Conservation (phyloP, 192 early-diverging fungal genomes). For the Mortierella hygrophila region DNA sequence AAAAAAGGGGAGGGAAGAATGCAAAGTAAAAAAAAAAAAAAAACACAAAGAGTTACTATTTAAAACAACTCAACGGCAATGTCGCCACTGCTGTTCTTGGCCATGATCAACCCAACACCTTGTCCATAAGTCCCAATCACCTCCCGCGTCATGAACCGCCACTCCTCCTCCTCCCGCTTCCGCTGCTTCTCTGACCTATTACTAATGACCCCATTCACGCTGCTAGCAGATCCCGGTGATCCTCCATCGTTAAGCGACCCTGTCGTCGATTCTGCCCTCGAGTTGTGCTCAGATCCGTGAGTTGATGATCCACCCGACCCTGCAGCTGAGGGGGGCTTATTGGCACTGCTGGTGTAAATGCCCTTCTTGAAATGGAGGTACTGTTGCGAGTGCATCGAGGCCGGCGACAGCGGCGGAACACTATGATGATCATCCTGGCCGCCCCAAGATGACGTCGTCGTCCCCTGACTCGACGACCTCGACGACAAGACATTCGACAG, state of each 20-base stretch:
- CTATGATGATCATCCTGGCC: conserved; percentile 20
- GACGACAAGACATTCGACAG: conserved; percentile 26
- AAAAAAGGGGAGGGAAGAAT: not conserved
- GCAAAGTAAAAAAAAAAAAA: not conserved
- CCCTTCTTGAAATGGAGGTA: not conserved
- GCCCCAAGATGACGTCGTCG: conserved; percentile 21
- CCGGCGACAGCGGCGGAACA: not conserved
- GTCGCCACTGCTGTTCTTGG: conserved; percentile 52
- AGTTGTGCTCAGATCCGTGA: conserved; percentile 19
- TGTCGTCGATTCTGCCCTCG: conserved; percentile 17
- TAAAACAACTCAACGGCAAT: conserved; percentile 38
- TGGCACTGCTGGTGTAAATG: not conserved
- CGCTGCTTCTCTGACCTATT: conserved; percentile 27
- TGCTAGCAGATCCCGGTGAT: not conserved
- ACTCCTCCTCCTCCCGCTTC: conserved; percentile 34
- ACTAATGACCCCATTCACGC: not conserved
- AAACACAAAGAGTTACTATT: not conserved
- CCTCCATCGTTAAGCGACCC: conserved; percentile 18
- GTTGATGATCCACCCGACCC: conserved; percentile 1
- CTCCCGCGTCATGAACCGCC: conserved; percentile 34
- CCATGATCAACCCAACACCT: conserved; percentile 42
- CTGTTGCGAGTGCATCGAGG: not conserved
- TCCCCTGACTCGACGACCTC: conserved; percentile 26
- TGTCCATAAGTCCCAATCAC: conserved; percentile 42
- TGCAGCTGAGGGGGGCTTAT: not conserved